Percentiles rank a stretch among this genome's conserved stretches.
Conservation (phyloP, 495 filamentous ascomycete species). For the Annulohypoxylon bovei region DNA sequence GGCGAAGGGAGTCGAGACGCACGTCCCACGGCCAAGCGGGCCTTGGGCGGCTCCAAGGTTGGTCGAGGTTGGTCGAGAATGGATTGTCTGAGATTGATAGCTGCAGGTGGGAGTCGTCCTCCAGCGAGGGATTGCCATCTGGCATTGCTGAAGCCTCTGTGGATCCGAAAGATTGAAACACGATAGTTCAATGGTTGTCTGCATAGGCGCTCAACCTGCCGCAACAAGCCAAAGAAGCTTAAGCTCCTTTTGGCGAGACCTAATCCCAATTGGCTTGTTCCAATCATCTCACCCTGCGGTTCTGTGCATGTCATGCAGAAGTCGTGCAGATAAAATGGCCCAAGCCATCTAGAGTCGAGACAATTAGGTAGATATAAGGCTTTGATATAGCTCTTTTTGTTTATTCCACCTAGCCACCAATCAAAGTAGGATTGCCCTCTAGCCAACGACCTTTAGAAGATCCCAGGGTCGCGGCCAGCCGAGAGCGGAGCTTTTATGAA, state of each 20-base stretch:
- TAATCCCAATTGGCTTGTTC: conserved; percentile 39
- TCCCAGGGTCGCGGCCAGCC: conserved; percentile 30
- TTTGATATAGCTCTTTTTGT: conserved; percentile 37
- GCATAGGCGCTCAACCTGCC: conserved; percentile 37
- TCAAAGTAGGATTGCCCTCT: conserved; percentile 15
- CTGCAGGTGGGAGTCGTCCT: conserved; percentile 46
- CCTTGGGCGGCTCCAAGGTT: conserved; percentile 41
- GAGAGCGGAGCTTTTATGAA: conserved; percentile 38
- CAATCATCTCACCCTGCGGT: conserved; percentile 34
- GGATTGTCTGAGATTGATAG: conserved; percentile 43
- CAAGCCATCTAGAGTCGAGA: conserved; percentile 34
- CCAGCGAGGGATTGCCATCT: conserved; percentile 62
- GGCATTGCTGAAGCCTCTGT: conserved; percentile 52
- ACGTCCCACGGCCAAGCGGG: conserved; percentile 42
- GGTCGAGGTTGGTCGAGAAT: conserved; percentile 37
- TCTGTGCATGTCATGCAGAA: conserved; percentile 45
- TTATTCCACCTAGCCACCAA: conserved; percentile 32
- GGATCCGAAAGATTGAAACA: conserved; percentile 46
- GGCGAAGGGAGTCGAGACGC: conserved; percentile 33
- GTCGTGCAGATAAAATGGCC: conserved; percentile 38
- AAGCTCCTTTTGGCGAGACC: conserved; percentile 33
- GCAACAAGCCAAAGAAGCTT: conserved; percentile 38
- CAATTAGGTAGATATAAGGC: conserved; percentile 43
- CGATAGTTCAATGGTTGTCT: conserved; percentile 45
- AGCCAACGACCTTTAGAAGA: conserved; percentile 15